Conservation (phyloP, 345 rosid species). For the Ceriops tagal region DNA sequence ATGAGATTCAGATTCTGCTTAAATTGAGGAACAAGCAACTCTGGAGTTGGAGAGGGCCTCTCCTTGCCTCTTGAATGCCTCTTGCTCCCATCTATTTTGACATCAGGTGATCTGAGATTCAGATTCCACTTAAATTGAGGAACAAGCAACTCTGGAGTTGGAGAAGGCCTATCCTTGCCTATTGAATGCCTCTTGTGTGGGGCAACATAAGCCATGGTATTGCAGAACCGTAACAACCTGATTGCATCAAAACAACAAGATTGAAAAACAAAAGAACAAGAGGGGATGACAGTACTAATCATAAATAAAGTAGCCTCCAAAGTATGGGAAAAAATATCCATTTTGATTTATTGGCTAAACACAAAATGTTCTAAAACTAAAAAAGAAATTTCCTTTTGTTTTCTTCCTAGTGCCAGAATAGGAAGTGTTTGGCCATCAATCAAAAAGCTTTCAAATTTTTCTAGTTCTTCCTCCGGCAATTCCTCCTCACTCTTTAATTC, state of each 20-base stretch:
- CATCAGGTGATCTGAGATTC: conserved; percentile 16
- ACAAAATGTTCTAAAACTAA: no score
- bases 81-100: conserved; percentile 26
- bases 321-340: no score
- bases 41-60: conserved; percentile 35
- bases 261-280: background rate
- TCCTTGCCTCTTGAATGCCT: conserved; percentile 33
- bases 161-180: conserved; percentile 27
- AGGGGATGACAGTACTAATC: no score
- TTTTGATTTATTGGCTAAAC: no score
- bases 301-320: no score
- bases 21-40: conserved; percentile 27
- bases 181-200: conserved; percentile 53
- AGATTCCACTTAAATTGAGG: conserved; percentile 32
- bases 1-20: conserved; percentile 27
- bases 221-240: background rate
- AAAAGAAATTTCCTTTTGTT: no score
- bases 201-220: conserved; percentile 57
- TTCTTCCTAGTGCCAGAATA: no score
- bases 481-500: no score
- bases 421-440: no score
- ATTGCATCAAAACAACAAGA: conserved; percentile 1
- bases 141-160: conserved; percentile 29
- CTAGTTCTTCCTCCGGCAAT: no score
- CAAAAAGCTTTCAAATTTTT: no score